A percentile compares a stretch with the other conserved stretches of the same genome.
These are phyloP conservation scores for Boletellus ananiceps DNA, from an alignment of 768 basidiomycete species.

Conservation along the genomic window DNA sequence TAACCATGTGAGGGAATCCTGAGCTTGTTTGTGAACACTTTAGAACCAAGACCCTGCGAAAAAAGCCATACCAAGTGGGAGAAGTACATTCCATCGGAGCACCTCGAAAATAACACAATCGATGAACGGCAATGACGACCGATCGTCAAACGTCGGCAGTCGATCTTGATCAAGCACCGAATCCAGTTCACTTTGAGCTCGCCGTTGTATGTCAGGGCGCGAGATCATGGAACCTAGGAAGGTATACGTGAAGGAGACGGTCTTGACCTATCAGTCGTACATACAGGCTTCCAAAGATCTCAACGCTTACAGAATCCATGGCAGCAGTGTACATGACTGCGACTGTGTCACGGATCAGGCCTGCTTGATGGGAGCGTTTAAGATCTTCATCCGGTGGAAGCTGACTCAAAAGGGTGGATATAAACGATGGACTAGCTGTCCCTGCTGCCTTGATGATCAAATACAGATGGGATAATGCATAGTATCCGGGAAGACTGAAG, in stretches of 20 bases:
- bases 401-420: slow-evolving; percentile 9
- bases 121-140: slow-evolving; percentile 11
- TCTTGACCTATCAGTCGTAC: neutral
- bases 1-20: slow-evolving; percentile 34
- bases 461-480: no score
- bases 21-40: slow-evolving; percentile 1
- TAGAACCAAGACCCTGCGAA: neutral
- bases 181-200: slow-evolving; percentile 12
- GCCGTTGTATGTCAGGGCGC: slow-evolving; percentile 11
- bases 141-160: slow-evolving; percentile 14
- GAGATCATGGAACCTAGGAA: slow-evolving; percentile 14
- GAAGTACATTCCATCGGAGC: slow-evolving; percentile 8
- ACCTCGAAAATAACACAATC: slow-evolving; percentile 12
- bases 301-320: slow-evolving; percentile 9
- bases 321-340: slow-evolving; percentile 8
- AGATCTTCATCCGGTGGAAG: slow-evolving; percentile 7
- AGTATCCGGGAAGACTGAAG: no score
- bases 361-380: slow-evolving; percentile 1
- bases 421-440: slow-evolving; percentile 7
- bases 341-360: slow-evolving; percentile 13
- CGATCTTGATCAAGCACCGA: slow-evolving; percentile 6
- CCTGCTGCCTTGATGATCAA: neutral
- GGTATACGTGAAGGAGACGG: slow-evolving; percentile 2
- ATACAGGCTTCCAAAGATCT: no score
- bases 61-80: slow-evolving; percentile 9